Evolutionary conservation across 805 yeast species (phyloP).

Genomic region (Zygosaccharomyces pseudorouxii): DNA sequence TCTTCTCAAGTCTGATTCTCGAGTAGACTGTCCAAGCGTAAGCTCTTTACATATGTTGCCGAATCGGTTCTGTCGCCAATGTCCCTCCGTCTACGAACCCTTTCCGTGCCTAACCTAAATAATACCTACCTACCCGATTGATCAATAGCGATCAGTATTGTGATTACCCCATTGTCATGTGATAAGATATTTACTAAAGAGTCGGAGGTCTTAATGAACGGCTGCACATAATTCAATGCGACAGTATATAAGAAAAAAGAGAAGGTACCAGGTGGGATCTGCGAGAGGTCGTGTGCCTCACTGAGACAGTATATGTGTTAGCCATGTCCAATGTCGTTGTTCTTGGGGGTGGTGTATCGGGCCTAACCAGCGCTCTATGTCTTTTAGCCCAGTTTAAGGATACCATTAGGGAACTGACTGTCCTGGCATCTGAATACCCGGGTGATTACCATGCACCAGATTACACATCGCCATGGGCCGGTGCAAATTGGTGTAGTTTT

Average conservation of each 20-base stretch:
- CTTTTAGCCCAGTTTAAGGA: slow-evolving; percentile 40
- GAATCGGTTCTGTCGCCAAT: too few relatives aligned
- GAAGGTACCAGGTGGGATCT: too few relatives aligned
- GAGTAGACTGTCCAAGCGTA: too few relatives aligned
- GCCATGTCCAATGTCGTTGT: slow-evolving; percentile 15
- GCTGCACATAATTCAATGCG: background rate
- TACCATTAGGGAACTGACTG: slow-evolving; percentile 32
- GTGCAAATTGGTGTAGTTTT: slow-evolving; percentile 67
- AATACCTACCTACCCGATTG: background rate
- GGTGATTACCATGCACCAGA: slow-evolving; percentile 49
- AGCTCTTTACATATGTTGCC: too few relatives aligned
- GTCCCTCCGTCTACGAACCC: too few relatives aligned
- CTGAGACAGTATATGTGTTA: background rate
- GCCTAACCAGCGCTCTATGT: slow-evolving; percentile 47
- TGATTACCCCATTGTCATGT: background rate
- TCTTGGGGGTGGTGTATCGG: slow-evolving; percentile 50
- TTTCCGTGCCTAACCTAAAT: background rate
- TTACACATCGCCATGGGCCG: slow-evolving; percentile 66
- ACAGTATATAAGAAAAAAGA: background rate
- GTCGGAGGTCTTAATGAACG: background rate
- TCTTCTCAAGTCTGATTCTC: too few relatives aligned
- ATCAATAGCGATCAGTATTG: background rate
- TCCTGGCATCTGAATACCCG: slow-evolving; percentile 47
- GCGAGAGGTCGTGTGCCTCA: too few relatives aligned
- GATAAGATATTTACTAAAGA: too few relatives aligned